These are phyloP conservation scores for Claviceps citrina DNA, from an alignment of 2,329 filamentous ascomycete genomes.

Conservation along the genomic window DNA sequence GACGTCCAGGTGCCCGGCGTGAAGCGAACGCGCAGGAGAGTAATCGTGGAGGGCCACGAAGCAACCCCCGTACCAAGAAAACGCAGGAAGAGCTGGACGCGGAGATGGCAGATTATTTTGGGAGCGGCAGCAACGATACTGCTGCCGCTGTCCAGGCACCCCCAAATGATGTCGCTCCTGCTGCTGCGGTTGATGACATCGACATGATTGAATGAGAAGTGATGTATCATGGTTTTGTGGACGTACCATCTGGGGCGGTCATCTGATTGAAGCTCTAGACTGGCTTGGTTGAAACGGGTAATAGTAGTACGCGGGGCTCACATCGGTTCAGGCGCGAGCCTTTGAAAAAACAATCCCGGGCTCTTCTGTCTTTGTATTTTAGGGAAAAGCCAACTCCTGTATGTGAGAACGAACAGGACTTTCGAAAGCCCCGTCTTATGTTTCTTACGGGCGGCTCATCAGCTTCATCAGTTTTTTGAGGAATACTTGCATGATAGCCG, in stretches of 20 bases:
- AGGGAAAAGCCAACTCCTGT: not conserved
- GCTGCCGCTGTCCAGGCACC: conserved; percentile 15
- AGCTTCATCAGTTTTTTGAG: no score
- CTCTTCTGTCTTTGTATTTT: not conserved
- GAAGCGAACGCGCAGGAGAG: conserved; percentile 15
- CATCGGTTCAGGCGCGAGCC: not conserved
- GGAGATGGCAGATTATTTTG: conserved; percentile 95
- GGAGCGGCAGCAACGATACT: conserved; percentile 25
- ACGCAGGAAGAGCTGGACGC: conserved; percentile 84
- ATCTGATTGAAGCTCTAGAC: not conserved
- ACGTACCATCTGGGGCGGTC: no score
- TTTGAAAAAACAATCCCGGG: not conserved
- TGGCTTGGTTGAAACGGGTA: not conserved
- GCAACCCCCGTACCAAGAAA: conserved; percentile 53
- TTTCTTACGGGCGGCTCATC: no score
- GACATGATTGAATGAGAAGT: conserved; percentile 51
- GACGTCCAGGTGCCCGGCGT: conserved; percentile 32
- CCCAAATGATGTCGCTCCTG: conserved; percentile 16
- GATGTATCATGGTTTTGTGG: not conserved
- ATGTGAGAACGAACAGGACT: not conserved
- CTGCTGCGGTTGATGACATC: conserved; percentile 36
- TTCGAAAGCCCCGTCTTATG: no score
- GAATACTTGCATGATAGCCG: no score
- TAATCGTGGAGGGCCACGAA: conserved; percentile 22
- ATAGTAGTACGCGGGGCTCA: not conserved